A percentile compares a stretch with the other conserved stretches of the same genome.
Evolutionary conservation across 768 basidiomycete genomes (phyloP).

Genomic region (Pulveroboletus sp.): DNA sequence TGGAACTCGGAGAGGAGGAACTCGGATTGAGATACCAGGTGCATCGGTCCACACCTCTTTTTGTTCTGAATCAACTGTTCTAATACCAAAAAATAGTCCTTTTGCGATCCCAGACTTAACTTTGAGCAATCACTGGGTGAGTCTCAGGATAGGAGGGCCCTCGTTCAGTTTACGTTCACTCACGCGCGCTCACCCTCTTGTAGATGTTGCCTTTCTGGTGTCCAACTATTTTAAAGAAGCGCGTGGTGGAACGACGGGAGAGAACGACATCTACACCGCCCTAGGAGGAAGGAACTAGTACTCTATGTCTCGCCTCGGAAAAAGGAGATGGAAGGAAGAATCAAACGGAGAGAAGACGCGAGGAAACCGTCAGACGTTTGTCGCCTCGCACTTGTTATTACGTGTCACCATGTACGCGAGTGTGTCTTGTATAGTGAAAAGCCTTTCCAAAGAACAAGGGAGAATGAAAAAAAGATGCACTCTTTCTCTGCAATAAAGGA

Average conservation of each 20-base stretch:
- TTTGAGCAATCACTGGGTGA: constrained; percentile 91
- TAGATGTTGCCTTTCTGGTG: constrained; percentile 83
- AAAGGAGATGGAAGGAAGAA: too few relatives aligned
- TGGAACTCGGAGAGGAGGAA: constrained; percentile 87
- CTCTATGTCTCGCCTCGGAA: too few relatives aligned
- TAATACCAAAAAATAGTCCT: constrained; percentile 45
- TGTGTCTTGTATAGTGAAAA: not conserved
- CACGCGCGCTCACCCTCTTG: not conserved
- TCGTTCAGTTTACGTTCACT: not conserved
- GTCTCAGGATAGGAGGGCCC: constrained; percentile 18
- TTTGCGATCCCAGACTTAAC: constrained; percentile 92
- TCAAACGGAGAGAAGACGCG: too few relatives aligned
- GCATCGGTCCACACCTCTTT: constrained; percentile 7
- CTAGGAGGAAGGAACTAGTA: constrained; percentile 24
- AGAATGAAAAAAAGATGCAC: too few relatives aligned
- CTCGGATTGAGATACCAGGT: constrained; percentile 89
- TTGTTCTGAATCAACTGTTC: not conserved
- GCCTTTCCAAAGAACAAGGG: not conserved
- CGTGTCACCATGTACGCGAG: constrained; percentile 4
- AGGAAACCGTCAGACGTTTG: too few relatives aligned
- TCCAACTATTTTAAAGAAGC: constrained; percentile 76
- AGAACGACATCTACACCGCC: constrained; percentile 26
- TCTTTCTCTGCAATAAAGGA: too few relatives aligned
- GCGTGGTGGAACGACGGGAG: constrained; percentile 35
- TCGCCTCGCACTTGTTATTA: not conserved